Evolutionary conservation across 2,329 filamentous ascomycete genomes (phyloP), one percentile per base, ranked within the genome.

Genomic region (Nemania abortiva): DNA sequence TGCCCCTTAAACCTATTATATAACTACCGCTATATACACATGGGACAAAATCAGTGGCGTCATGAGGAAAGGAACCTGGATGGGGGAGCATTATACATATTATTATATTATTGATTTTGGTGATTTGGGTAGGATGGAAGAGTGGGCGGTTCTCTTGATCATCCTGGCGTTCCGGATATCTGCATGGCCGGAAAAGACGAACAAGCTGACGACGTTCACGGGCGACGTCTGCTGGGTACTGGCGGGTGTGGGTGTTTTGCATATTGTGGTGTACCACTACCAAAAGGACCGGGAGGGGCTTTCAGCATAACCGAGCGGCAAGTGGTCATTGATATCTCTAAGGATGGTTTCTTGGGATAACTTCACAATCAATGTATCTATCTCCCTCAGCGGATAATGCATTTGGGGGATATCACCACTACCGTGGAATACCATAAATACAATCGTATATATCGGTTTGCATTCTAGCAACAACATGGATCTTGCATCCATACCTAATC

Each of bases 151-250:
- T 64, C 67, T 73, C 72, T 72, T 71, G 22, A 34, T 57, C 65
- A 45, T 71, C 68, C 70, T 45, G 75, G 75, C 74, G 75, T 77
- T 77, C 66, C 66, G 75, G 74, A 69, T 73, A 71, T 66, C 56
- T 76, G 75, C 75, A 76, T 77, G 70, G 73, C 56, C 67, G 70
- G 69, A 70, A 58, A 73, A 73, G 67, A 70, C 66, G 72, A 45
- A 57, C 42, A 31, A 39, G 55, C 50, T 65, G 65, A 68, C 15
- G 65, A 65, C 50, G 65, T 58, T 69, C 31, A 70, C 57, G 69
- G 69, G 60, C 60, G 62, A 69, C 54, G 54, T 66, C 66, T 66
- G 37, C 63, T 55, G 24, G 24, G 24, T 27, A 59, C 53, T 57
- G 47, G 53, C n/a, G 31, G 61, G 66, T 47, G 22, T 45, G 62